These are phyloP conservation scores for Dothiorella sarmentorum DNA, from an alignment of 2,329 filamentous ascomycete genomes.

Conservation along the genomic window DNA sequence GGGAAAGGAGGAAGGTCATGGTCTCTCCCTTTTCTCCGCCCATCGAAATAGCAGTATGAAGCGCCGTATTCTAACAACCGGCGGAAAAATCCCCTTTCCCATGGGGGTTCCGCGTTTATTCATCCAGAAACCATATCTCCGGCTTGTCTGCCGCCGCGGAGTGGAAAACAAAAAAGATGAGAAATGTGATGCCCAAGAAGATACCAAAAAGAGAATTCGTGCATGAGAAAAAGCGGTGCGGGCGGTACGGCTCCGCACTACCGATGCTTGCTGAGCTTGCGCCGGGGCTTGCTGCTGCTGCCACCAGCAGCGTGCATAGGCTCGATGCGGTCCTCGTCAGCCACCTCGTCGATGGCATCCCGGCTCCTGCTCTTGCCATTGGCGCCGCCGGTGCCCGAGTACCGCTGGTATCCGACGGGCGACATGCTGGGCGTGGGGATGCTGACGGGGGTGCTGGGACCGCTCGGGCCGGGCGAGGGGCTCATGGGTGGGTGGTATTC, in stretches of 20 bases:
- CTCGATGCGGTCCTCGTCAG: constrained; percentile 7
- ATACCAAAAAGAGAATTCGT: background rate
- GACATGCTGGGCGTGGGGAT: constrained; percentile 4
- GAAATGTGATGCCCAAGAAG: background rate
- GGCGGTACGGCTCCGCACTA: background rate
- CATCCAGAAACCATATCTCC: too few relatives aligned
- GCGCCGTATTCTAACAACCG: too few relatives aligned
- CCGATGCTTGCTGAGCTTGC: constrained; percentile 7
- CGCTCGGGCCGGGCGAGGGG: background rate
- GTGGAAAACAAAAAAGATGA: too few relatives aligned
- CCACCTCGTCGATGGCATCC: constrained; percentile 6
- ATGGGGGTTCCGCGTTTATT: too few relatives aligned
- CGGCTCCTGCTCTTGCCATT: background rate
- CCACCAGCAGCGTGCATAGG: background rate
- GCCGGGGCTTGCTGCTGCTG: background rate
- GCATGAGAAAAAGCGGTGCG: background rate
- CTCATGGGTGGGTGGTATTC: background rate
- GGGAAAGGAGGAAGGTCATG: too few relatives aligned
- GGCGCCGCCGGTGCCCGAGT: background rate
- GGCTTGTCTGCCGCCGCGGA: too few relatives aligned
- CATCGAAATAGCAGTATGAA: too few relatives aligned
- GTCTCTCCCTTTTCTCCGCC: too few relatives aligned
- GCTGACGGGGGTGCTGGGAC: background rate
- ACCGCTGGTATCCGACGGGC: background rate
- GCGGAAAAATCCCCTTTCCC: too few relatives aligned